Percentiles rank a stretch among this genome's conserved stretches.
These are phyloP conservation scores for Pezicula radicicola DNA, from an alignment of 2,329 filamentous ascomycete genomes.

Conservation along the genomic window DNA sequence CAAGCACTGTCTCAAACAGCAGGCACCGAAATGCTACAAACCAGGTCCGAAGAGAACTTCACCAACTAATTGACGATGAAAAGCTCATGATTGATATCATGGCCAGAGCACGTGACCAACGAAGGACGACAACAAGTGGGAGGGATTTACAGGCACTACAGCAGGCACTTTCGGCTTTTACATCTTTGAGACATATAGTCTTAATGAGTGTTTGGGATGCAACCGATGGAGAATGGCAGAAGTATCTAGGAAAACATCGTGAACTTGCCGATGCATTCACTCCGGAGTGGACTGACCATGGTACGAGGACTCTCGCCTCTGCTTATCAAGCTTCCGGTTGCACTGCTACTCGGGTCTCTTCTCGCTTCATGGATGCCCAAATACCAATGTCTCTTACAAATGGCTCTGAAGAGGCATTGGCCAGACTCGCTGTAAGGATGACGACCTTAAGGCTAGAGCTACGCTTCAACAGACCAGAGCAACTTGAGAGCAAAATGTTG, in stretches of 20 bases:
- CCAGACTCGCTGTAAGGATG: conserved; percentile 51
- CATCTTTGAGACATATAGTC: conserved; percentile 60
- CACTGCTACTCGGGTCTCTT: conserved; percentile 37
- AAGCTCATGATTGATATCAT: conserved; percentile 13
- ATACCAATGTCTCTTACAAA: conserved; percentile 49
- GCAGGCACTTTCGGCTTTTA: conserved; percentile 42
- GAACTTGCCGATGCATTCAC: conserved; percentile 40
- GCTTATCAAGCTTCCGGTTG: conserved; percentile 55
- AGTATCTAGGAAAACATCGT: conserved; percentile 46
- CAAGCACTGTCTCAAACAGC: background rate
- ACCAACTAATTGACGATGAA: conserved; percentile 9
- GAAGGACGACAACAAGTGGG: conserved; percentile 14
- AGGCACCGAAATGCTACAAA: conserved; percentile 7
- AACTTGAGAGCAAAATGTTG: conserved; percentile 54
- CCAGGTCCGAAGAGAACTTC: conserved; percentile 8
- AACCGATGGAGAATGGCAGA: conserved; percentile 51
- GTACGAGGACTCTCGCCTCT: conserved; percentile 53
- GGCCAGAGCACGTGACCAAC: conserved; percentile 20
- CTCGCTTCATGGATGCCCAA: conserved; percentile 59
- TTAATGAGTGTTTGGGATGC: conserved; percentile 60
- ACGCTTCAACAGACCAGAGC: conserved; percentile 44
- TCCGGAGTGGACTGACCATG: conserved; percentile 58
- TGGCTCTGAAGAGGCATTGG: conserved; percentile 43
- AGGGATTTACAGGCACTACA: conserved; percentile 18
- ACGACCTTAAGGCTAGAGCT: conserved; percentile 62